Evolutionary conservation across 2,329 filamentous ascomycete species (phyloP).

Genomic region (Chrysoporthe cubensis): DNA sequence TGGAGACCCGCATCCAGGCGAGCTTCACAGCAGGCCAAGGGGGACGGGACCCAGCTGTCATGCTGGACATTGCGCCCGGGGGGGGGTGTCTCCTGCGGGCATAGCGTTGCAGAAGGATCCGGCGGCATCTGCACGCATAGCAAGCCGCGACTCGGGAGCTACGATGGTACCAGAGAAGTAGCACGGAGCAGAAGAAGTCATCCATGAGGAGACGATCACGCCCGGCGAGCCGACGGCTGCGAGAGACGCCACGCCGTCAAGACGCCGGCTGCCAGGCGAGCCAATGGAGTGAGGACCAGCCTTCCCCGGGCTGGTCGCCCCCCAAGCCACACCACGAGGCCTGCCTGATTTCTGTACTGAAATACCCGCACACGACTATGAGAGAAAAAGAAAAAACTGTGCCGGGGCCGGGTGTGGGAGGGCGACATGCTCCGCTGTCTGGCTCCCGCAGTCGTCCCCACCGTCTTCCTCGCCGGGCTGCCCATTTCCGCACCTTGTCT

Average conservation of each 20-base stretch:
- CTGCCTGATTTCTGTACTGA: not conserved
- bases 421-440: not conserved
- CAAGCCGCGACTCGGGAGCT: not conserved
- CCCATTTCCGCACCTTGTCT: not conserved
- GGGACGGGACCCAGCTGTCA: not conserved
- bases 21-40: not conserved
- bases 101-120: constrained; percentile 23
- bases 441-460: not conserved
- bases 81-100: not conserved
- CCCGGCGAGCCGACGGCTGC: constrained; percentile 11
- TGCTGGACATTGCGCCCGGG: not conserved
- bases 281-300: not conserved
- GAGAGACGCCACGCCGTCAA: constrained; percentile 7
- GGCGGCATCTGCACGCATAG: not conserved
- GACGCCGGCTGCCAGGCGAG: not conserved
- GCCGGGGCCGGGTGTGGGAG: not conserved
- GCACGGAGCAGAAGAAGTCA: not conserved
- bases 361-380: not conserved
- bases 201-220: not conserved
- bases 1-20: not conserved
- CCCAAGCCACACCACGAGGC: not conserved
- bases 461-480: not conserved
- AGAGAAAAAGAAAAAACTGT: not conserved
- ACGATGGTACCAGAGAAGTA: too few relatives aligned
- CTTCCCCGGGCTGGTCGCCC: not conserved